These are phyloP conservation scores for Cymbopogon flexuosus DNA, from an alignment of 202 grass and related monocot genomes.

Conservation along the genomic window DNA sequence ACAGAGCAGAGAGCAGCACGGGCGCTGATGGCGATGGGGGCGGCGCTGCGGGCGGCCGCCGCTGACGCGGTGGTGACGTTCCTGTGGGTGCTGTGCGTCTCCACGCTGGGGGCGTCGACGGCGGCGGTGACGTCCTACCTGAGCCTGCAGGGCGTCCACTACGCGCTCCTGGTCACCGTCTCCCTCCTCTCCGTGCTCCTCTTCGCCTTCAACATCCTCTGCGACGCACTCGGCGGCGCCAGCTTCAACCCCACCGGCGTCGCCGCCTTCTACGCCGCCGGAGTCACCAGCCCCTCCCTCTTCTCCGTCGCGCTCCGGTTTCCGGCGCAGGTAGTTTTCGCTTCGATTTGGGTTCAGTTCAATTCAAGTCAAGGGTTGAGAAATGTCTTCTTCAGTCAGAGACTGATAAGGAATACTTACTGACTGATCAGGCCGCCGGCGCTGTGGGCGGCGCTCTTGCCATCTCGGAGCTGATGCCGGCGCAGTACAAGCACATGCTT, in stretches of 20 bases:
- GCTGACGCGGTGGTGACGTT: conserved; percentile 72
- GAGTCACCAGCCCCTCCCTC: conserved; percentile 42
- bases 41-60: conserved; percentile 48
- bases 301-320: conserved; percentile 82
- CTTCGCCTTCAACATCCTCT: conserved; percentile 60
- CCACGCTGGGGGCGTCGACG: conserved; percentile 56
- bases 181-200: conserved; percentile 57
- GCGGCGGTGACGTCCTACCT: conserved; percentile 47
- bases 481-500: conserved; percentile 72
- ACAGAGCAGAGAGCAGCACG: neutral
- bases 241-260: conserved; percentile 79
- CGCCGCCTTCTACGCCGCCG: conserved; percentile 92
- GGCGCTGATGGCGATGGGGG: conserved; percentile 33
- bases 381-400: neutral
- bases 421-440: conserved; percentile 52
- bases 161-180: conserved; percentile 58
- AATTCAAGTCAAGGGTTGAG: neutral
- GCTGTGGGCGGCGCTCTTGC: conserved; percentile 75
- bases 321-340: conserved; percentile 57
- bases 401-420: neutral
- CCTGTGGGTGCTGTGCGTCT: conserved; percentile 71
- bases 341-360: neutral
- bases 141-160: conserved; percentile 37
- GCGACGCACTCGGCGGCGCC: conserved; percentile 65
- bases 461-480: conserved; percentile 72